Conservation (phyloP, 208 protist genomes). For the Leishmania turanica region DNA sequence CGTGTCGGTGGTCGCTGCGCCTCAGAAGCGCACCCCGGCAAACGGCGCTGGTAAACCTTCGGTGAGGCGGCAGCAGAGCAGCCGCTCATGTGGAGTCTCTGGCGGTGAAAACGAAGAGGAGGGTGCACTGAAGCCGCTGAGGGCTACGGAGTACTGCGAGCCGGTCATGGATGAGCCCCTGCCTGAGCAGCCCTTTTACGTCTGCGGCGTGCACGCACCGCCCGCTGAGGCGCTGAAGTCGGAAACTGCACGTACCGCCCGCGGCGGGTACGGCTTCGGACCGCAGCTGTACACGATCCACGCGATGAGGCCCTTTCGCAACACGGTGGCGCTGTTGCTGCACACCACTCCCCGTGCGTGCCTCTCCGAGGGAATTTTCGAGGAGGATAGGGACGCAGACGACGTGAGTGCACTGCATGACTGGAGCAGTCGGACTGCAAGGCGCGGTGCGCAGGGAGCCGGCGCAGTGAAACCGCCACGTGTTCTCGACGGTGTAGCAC, state of each 20-base stretch:
- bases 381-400: slow-evolving; percentile 44
- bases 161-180: slow-evolving; percentile 30
- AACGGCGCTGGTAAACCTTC: not conserved
- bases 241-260: not conserved
- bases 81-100: not conserved
- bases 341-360: slow-evolving; percentile 55
- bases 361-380: slow-evolving; percentile 46
- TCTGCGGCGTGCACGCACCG: slow-evolving; percentile 30
- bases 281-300: slow-evolving; percentile 72
- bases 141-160: slow-evolving; percentile 29
- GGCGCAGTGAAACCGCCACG: not conserved
- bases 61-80: slow-evolving; percentile 4
- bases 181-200: slow-evolving; percentile 21
- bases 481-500: not conserved
- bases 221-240: not conserved
- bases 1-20: not conserved
- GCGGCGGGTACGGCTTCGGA: slow-evolving; percentile 5
- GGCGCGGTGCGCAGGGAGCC: not conserved
- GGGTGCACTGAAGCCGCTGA: not conserved
- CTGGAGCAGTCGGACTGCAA: slow-evolving; percentile 3
- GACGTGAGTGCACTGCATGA: slow-evolving; percentile 43
- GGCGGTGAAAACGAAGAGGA: not conserved
- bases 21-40: not conserved
- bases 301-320: slow-evolving; percentile 62
- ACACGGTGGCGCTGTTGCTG: slow-evolving; percentile 72